phyloP scores from a whole-genome alignment of 192 early-diverging fungal species.

The Coemansia asiatica region DNA sequence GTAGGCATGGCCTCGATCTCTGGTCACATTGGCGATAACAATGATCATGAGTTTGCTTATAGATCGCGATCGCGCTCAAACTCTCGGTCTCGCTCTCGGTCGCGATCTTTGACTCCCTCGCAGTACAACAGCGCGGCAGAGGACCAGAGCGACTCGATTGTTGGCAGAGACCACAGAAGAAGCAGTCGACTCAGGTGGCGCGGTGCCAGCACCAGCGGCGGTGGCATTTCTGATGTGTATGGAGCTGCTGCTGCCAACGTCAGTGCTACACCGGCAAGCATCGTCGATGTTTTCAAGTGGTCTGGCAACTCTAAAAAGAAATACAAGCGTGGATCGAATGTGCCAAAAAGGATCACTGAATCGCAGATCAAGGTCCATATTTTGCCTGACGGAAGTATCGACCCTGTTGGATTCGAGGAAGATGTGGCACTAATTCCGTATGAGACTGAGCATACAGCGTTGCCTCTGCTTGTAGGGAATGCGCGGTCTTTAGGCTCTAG shows the following conservation, averaged over 20 bases:
- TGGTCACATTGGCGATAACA: background rate
- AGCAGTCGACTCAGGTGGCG: slow-evolving; percentile 44
- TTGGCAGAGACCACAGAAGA: slow-evolving; percentile 28
- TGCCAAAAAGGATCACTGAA: slow-evolving; percentile 31
- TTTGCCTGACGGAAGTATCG: slow-evolving; percentile 37
- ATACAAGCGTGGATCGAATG: slow-evolving; percentile 8
- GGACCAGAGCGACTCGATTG: slow-evolving; percentile 28
- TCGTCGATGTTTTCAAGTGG: slow-evolving; percentile 47
- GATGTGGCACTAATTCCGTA: slow-evolving; percentile 24
- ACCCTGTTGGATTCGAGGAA: slow-evolving; percentile 32
- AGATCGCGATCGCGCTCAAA: slow-evolving; percentile 2
- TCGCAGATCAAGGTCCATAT: slow-evolving; percentile 24
- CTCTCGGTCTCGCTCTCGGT: slow-evolving; percentile 23
- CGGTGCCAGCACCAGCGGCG: slow-evolving; percentile 8
- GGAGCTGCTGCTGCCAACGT: background rate
- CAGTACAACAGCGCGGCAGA: slow-evolving; percentile 22
- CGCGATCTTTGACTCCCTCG: slow-evolving; percentile 24
- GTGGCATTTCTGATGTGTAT: background rate
- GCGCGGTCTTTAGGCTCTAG: background rate
- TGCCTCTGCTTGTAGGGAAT: slow-evolving; percentile 15
- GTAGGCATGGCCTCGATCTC: slow-evolving; percentile 32
- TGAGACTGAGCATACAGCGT: slow-evolving; percentile 3
- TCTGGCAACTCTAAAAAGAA: slow-evolving; percentile 15
- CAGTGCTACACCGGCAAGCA: slow-evolving; percentile 26
- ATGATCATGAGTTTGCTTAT: slow-evolving; percentile 5